Percentiles rank a stretch among this genome's conserved stretches.
Conservation (phyloP, 331 rosid species). For the Cydonia oblonga region DNA sequence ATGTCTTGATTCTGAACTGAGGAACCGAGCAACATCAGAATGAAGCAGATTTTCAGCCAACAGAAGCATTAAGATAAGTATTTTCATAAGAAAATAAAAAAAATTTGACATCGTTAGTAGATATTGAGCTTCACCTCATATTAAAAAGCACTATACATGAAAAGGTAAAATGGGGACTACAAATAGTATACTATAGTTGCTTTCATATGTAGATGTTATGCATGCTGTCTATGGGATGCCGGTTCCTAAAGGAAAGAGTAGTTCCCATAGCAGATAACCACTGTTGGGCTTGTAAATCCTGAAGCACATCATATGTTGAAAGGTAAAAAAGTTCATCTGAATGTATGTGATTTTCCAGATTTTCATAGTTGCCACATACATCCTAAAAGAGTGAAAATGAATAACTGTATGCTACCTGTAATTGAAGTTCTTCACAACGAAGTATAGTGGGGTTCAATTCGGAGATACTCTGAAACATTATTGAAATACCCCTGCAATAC, state of each 20-base stretch:
- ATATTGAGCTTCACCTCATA: too few relatives aligned
- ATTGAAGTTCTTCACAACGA: slow-evolving; percentile 89
- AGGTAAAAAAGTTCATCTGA: neutral
- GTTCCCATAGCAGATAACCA: neutral
- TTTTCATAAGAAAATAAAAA: neutral
- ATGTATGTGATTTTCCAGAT: neutral
- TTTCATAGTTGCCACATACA: too few relatives aligned
- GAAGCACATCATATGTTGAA: neutral
- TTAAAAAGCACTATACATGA: too few relatives aligned
- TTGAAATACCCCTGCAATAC: slow-evolving; percentile 81
- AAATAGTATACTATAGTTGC: too few relatives aligned
- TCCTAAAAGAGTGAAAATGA: neutral
- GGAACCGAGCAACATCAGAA: slow-evolving; percentile 23
- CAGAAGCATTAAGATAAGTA: slow-evolving; percentile 15
- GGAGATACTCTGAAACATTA: slow-evolving; percentile 76
- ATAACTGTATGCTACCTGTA: slow-evolving; percentile 50
- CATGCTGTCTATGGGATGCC: neutral
- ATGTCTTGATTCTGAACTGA: slow-evolving; percentile 84
- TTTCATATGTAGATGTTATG: neutral
- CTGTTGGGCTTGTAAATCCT: neutral
- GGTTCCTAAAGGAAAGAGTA: neutral
- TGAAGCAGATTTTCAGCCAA: slow-evolving; percentile 9
- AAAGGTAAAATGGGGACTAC: too few relatives aligned
- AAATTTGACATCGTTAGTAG: neutral
- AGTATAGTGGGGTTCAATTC: slow-evolving; percentile 96